These are phyloP conservation scores for Xylaria curta DNA, from an alignment of 495 filamentous ascomycete genomes.

Conservation along the genomic window DNA sequence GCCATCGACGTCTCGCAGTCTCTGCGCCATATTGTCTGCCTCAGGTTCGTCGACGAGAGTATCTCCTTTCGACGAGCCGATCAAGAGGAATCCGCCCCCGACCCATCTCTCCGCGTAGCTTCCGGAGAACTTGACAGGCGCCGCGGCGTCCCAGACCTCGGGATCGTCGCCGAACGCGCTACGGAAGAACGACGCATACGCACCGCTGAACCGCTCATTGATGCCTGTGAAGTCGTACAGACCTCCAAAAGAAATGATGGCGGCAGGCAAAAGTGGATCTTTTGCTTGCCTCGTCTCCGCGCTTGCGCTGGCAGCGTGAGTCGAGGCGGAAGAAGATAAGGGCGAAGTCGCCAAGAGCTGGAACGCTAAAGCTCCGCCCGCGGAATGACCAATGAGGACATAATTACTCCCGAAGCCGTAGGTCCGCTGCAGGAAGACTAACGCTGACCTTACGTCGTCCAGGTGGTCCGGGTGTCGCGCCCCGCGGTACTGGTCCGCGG, in stretches of 20 bases:
- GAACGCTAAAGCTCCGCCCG: constrained; percentile 75
- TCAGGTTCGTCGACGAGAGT: constrained; percentile 60
- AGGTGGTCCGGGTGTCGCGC: constrained; percentile 78
- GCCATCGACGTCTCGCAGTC: constrained; percentile 28
- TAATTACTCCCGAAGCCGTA: constrained; percentile 60
- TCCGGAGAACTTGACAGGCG: constrained; percentile 37
- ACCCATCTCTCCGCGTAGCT: constrained; percentile 50
- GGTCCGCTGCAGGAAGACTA: constrained; percentile 64
- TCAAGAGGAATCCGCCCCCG: constrained; percentile 52
- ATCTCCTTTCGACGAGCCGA: constrained; percentile 68
- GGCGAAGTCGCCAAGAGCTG: constrained; percentile 58
- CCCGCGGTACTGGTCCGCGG: constrained; percentile 45
- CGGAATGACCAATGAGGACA: constrained; percentile 77
- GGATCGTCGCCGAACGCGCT: constrained; percentile 36
- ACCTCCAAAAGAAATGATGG: constrained; percentile 37
- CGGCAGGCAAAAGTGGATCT: constrained; percentile 44
- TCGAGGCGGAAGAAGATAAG: neutral
- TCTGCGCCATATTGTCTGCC: constrained; percentile 57
- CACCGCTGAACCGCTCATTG: constrained; percentile 32
- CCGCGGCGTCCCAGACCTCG: constrained; percentile 37
- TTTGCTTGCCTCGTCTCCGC: constrained; percentile 44
- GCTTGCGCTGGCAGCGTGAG: neutral
- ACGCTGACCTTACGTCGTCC: constrained; percentile 67
- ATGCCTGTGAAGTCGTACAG: constrained; percentile 41
- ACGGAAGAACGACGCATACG: constrained; percentile 32